These are phyloP conservation scores for Davidsoniella virescens DNA, from an alignment of 2,329 filamentous ascomycete species.

Conservation along the genomic window DNA sequence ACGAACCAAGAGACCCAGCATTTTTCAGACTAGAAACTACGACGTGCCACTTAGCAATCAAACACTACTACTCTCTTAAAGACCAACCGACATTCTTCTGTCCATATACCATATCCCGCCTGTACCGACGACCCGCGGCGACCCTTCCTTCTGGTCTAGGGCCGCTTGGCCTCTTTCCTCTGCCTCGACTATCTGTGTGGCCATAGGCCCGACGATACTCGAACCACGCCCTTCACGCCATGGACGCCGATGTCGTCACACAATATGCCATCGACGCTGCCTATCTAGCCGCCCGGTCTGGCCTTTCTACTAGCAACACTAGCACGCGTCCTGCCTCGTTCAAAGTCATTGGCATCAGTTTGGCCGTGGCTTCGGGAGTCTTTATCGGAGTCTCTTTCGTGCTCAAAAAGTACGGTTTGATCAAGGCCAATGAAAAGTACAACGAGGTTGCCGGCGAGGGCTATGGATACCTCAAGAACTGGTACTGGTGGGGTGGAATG, in stretches of 20 bases:
- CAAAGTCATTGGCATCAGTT: slow-evolving; percentile 72
- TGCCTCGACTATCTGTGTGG: background rate
- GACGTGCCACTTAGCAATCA: too few species aligned
- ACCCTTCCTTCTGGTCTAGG: background rate
- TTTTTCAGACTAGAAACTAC: too few species aligned
- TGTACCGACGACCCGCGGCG: too few species aligned
- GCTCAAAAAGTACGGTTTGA: slow-evolving; percentile 79
- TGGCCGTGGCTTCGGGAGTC: slow-evolving; percentile 72
- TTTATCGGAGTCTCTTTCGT: slow-evolving; percentile 96
- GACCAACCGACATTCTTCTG: too few species aligned
- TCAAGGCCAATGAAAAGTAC: slow-evolving; percentile 91
- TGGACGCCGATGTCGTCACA: slow-evolving; percentile 3
- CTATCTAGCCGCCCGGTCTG: slow-evolving; percentile 19
- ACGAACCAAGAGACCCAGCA: too few species aligned
- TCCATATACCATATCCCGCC: background rate
- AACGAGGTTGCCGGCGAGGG: slow-evolving; percentile 90
- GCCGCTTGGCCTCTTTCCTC: background rate
- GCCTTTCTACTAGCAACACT: slow-evolving; percentile 21
- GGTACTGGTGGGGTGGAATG: slow-evolving; percentile 93
- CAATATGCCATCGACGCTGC: slow-evolving; percentile 7
- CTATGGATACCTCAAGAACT: slow-evolving; percentile 92
- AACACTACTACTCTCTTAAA: too few species aligned
- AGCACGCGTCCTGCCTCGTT: slow-evolving; percentile 37
- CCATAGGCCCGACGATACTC: background rate
- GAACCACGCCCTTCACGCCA: background rate